Base-by-base conservation (phyloP, 2,329 filamentous ascomycete species). In the Venturia asperata region DNA sequence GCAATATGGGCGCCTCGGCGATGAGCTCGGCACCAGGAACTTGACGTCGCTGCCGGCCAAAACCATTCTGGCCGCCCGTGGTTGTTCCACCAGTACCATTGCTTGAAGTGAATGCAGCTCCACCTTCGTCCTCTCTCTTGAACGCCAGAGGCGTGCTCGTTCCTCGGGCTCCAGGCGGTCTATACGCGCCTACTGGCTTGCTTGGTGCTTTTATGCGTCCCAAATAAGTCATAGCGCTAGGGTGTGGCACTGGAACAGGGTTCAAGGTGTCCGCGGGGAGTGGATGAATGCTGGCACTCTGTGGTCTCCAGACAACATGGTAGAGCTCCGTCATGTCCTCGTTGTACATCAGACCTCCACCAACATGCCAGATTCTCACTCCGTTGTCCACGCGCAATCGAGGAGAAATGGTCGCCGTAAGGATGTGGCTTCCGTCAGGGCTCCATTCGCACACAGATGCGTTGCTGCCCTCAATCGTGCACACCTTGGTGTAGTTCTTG, bases 401-500 rank as follows among this genome's bases (percentile, higher is more conserved):
- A 5, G 94, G 94, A 70, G 92, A 97, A 17, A 93, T 97, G 24
- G 93, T 99, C n/a, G 94, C 94, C 52, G 94, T 97, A 81, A 99
- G 84, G 74, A 99, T 92, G 76, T 92, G 94, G 73, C 89, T 90
- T 71, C 93, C 95, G 76, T 99, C 94, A 6, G 94, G 92, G 72
- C 92, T 96, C 94, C 94, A 99, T 74, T 94, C 88, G 80, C 94
- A 99, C 68, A 97, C 89, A 74, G 92, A 97, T 63, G 94, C 90
- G 77, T 96, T 99, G 73, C 92, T 91, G 65, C 91, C 93, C 79
- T 97, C 91, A 70, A 99, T 94, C 60, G 92, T 97, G 78, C 87
- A 88, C 66, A 99, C 82, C 82, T 97, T 97, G 73, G 84, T 83
- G 78, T 92, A 95, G 77, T 97, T 91, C 81, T 93, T 96, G 75